These are phyloP conservation scores for Chaetomium globosum DNA, from an alignment of 2,329 filamentous ascomycete species.

Conservation along the genomic window DNA sequence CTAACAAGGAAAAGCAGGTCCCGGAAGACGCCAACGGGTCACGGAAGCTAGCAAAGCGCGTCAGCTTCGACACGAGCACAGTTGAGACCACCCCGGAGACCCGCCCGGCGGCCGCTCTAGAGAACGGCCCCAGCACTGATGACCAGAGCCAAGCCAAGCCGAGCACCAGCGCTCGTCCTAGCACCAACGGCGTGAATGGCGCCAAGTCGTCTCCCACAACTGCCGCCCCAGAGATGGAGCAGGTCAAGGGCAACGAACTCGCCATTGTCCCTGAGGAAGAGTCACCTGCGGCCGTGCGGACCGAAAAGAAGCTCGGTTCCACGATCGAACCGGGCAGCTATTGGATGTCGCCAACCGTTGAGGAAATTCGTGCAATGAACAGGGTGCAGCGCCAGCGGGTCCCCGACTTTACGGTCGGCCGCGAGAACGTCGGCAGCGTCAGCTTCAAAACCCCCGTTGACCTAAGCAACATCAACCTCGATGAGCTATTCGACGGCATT, in stretches of 20 bases:
- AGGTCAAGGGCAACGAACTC: slow-evolving; percentile 73
- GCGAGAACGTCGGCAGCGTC: slow-evolving; percentile 77
- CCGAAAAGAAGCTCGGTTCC: slow-evolving; percentile 45
- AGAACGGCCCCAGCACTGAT: slow-evolving; percentile 54
- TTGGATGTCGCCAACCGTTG: slow-evolving; percentile 78
- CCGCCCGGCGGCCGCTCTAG: slow-evolving; percentile 46
- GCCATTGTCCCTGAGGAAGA: slow-evolving; percentile 77
- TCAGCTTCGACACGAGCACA: slow-evolving; percentile 81
- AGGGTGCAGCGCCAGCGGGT: slow-evolving; percentile 76
- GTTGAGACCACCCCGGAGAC: slow-evolving; percentile 51
- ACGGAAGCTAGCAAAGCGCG: slow-evolving; percentile 74
- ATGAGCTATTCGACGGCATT: slow-evolving; percentile 76
- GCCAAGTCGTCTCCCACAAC: slow-evolving; percentile 41
- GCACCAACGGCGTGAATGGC: slow-evolving; percentile 45
- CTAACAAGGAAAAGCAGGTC: slow-evolving; percentile 54
- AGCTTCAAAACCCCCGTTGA: slow-evolving; percentile 82
- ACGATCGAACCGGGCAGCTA: slow-evolving; percentile 68
- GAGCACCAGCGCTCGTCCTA: slow-evolving; percentile 46
- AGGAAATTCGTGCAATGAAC: slow-evolving; percentile 78
- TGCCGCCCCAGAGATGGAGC: slow-evolving; percentile 62
- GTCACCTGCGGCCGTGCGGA: slow-evolving; percentile 42
- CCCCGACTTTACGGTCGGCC: slow-evolving; percentile 76
- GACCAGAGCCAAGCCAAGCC: slow-evolving; percentile 64
- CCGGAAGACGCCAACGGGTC: slow-evolving; percentile 48
- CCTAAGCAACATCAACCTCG: slow-evolving; percentile 74